phyloP scores from a whole-genome alignment of 306 rosid species.

The Ziziphus jujuba region DNA sequence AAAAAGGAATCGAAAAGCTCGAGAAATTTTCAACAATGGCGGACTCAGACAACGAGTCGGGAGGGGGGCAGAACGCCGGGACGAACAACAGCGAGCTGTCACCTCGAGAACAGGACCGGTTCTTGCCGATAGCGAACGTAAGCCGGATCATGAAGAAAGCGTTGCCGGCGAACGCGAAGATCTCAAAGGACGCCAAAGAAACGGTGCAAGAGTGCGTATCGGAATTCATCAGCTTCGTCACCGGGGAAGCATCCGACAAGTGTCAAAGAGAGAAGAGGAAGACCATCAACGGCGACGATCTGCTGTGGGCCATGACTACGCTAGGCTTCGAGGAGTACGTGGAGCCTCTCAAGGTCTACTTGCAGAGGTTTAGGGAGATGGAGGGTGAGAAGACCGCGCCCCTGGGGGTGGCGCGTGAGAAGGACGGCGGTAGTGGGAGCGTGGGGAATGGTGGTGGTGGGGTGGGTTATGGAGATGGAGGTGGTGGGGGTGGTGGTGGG shows the following conservation, averaged over 20 bases:
- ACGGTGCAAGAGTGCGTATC: slow-evolving; percentile 93
- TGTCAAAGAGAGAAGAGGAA: slow-evolving; percentile 90
- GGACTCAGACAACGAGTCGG: slow-evolving; percentile 89
- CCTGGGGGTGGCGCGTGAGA: slow-evolving; percentile 58
- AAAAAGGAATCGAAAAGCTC: neutral
- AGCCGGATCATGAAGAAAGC: slow-evolving; percentile 94
- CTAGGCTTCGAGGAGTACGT: slow-evolving; percentile 81
- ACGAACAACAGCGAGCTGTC: slow-evolving; percentile 49
- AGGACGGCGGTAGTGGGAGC: slow-evolving; percentile 28
- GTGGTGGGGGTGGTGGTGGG: slow-evolving; percentile 20
- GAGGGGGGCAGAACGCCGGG: slow-evolving; percentile 37
- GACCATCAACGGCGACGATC: slow-evolving; percentile 89
- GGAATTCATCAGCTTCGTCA: slow-evolving; percentile 87
- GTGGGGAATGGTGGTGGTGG: slow-evolving; percentile 18
- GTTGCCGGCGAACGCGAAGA: slow-evolving; percentile 85
- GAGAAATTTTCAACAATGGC: slow-evolving; percentile 42
- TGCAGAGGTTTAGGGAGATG: slow-evolving; percentile 76
- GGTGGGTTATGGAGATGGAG: slow-evolving; percentile 29
- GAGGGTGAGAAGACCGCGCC: slow-evolving; percentile 68
- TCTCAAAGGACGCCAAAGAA: slow-evolving; percentile 89
- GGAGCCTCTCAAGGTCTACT: slow-evolving; percentile 77
- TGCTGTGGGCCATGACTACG: slow-evolving; percentile 93
- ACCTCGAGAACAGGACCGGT: slow-evolving; percentile 79
- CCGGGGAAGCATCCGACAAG: slow-evolving; percentile 93
- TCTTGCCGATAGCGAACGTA: slow-evolving; percentile 83